Conservation (phyloP, 2,329 filamentous ascomycete genomes). For the Chlorencoelia australis region DNA sequence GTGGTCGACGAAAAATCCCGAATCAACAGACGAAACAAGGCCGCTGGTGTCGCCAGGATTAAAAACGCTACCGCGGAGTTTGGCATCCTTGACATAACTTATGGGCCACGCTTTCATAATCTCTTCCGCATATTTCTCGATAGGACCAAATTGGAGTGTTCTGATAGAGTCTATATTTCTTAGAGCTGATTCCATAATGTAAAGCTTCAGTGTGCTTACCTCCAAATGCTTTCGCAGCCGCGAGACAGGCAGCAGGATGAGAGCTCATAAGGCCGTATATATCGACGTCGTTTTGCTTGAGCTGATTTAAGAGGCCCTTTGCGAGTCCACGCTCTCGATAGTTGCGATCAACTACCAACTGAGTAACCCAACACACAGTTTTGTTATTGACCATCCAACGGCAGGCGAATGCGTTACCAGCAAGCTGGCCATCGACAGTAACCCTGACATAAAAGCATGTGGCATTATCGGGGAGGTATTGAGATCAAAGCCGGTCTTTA, state of each 20-base stretch:
- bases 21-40: conserved; percentile 28
- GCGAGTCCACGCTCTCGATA: conserved; percentile 30
- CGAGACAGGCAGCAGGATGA: conserved; percentile 29
- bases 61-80: conserved; percentile 29
- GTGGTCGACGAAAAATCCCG: conserved; percentile 31
- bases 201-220: conserved; percentile 18
- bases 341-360: conserved; percentile 29
- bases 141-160: conserved; percentile 21
- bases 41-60: conserved; percentile 21
- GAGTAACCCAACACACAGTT: conserved; percentile 32
- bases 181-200: conserved; percentile 11
- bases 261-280: conserved; percentile 33
- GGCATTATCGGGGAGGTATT: conserved; percentile 25
- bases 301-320: conserved; percentile 24
- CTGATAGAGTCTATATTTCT: conserved; percentile 16
- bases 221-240: conserved; percentile 25
- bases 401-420: conserved; percentile 29
- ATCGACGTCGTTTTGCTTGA: conserved; percentile 25
- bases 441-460: conserved; percentile 27
- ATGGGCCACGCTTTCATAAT: conserved; percentile 30
- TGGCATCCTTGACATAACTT: conserved; percentile 28
- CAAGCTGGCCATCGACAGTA: conserved; percentile 25
- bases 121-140: conserved; percentile 23
- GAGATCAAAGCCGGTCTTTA: conserved; percentile 27
- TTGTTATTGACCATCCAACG: conserved; percentile 27